A percentile compares a stretch with the other conserved stretches of the same genome.
Evolutionary conservation across 768 basidiomycete species (phyloP).

Genomic region (Austroboletus eburneus): DNA sequence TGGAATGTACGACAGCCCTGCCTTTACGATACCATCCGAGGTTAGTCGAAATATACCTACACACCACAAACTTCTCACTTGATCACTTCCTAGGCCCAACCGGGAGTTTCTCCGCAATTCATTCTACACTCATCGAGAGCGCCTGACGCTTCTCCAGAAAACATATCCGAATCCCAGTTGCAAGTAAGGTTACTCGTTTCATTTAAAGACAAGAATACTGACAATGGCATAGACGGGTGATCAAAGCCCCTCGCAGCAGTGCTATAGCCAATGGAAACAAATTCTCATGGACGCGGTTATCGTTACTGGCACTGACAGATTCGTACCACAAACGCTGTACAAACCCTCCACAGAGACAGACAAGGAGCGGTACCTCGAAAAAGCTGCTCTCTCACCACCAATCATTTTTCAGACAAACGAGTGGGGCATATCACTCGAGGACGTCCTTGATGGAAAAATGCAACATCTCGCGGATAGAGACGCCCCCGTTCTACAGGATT

Average conservation of each 20-base stretch:
- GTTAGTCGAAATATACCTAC: neutral
- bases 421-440: slow-evolving; percentile 56
- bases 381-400: slow-evolving; percentile 53
- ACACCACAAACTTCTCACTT: neutral
- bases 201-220: neutral
- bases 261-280: slow-evolving; percentile 13
- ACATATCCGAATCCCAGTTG: neutral
- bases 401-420: slow-evolving; percentile 59
- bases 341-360: slow-evolving; percentile 69
- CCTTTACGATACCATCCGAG: neutral
- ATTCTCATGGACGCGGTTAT: slow-evolving; percentile 10
- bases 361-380: slow-evolving; percentile 67
- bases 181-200: slow-evolving; percentile 3
- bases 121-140: neutral
- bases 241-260: slow-evolving; percentile 11
- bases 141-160: neutral
- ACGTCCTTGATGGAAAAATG: slow-evolving; percentile 54
- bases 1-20: neutral
- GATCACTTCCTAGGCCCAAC: neutral
- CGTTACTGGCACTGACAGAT: slow-evolving; percentile 35
- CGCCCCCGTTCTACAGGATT: slow-evolving; percentile 55
- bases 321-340: slow-evolving; percentile 66
- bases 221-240: neutral
- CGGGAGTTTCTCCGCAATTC: neutral
- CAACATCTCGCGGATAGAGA: slow-evolving; percentile 52